Evolutionary conservation across 148 eudicot species (phyloP).

Genomic region (Chenopodium formosanum): DNA sequence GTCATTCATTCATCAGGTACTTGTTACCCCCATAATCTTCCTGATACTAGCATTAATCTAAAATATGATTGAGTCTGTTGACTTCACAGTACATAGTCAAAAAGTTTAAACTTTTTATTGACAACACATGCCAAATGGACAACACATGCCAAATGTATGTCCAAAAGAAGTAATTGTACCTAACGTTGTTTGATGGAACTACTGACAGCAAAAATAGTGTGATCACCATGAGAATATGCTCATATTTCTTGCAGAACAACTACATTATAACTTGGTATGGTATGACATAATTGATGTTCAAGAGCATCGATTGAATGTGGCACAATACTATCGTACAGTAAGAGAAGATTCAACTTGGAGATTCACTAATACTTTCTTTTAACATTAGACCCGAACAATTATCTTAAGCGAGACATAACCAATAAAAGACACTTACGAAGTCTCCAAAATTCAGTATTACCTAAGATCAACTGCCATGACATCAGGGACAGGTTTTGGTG

Average conservation of each 20-base stretch:
- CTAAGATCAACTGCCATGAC: conserved; percentile 72
- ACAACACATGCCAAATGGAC: background rate
- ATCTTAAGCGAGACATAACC: background rate
- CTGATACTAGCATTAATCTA: background rate
- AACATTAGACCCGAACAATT: background rate
- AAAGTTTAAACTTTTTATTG: background rate
- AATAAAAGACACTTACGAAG: background rate
- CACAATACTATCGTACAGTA: background rate
- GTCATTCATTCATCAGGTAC: background rate
- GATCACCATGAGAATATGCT: background rate
- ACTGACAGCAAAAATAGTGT: background rate
- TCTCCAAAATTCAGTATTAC: conserved; percentile 26
- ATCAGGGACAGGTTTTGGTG: conserved; percentile 49
- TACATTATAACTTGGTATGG: background rate
- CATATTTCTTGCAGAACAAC: background rate
- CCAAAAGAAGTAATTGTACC: background rate
- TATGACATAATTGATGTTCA: background rate
- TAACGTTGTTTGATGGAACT: background rate
- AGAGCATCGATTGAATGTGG: background rate
- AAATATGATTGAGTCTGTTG: background rate
- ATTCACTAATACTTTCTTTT: background rate
- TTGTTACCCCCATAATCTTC: background rate
- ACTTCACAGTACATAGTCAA: background rate
- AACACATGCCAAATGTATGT: background rate
- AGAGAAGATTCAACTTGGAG: background rate